These are phyloP conservation scores for Aspergillus sparsus DNA, from an alignment of 495 filamentous ascomycete genomes.

Conservation along the genomic window DNA sequence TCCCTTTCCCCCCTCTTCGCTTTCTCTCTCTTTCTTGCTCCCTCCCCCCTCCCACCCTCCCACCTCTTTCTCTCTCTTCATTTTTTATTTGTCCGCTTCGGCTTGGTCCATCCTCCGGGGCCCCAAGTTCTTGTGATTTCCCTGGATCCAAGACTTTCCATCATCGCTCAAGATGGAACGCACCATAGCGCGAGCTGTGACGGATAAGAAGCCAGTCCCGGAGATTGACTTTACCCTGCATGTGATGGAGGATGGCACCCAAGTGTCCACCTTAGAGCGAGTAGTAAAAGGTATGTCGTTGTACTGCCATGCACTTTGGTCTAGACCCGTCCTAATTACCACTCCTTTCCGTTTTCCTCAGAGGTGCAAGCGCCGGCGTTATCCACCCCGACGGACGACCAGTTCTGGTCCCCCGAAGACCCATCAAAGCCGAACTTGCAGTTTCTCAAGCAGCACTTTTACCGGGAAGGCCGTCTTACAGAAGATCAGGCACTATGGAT, in stretches of 20 bases:
- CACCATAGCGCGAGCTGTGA: constrained; percentile 68
- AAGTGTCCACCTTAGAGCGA: constrained; percentile 92
- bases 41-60: constrained; percentile 9
- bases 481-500: constrained; percentile 98
- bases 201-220: constrained; percentile 87
- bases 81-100: constrained; percentile 4
- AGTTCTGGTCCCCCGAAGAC: constrained; percentile 75
- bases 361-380: constrained; percentile 97
- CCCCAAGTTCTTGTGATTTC: constrained; percentile 21
- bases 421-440: constrained; percentile 85
- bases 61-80: constrained; percentile 9
- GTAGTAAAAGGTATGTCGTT: constrained; percentile 86
- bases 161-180: constrained; percentile 42
- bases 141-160: constrained; percentile 11
- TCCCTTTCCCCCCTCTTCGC: constrained; percentile 10
- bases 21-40: constrained; percentile 15
- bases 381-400: constrained; percentile 81
- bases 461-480: constrained; percentile 92
- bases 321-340: neutral
- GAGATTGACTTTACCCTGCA: constrained; percentile 99
- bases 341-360: constrained; percentile 36
- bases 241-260: constrained; percentile 93
- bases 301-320: neutral
- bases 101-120: constrained; percentile 18
- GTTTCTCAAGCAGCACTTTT: constrained; percentile 97